Conservation (phyloP, 805 yeast species). For the Clavispora vitiphila region DNA sequence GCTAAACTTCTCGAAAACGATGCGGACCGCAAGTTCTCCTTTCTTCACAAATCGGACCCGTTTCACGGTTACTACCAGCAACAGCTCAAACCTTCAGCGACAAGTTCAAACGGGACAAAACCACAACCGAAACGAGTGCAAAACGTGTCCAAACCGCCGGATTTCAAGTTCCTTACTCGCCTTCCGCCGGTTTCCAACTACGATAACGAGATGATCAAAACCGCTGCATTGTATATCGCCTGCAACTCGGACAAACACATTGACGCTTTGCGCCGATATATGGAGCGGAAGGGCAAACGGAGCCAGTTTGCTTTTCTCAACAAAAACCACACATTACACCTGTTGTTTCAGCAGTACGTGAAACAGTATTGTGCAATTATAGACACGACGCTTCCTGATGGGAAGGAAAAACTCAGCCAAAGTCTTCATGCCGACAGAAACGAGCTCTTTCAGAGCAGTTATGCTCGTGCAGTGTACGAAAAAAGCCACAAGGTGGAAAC, state of each 20-base stretch:
- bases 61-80: slow-evolving; percentile 54
- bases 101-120: slow-evolving; percentile 5
- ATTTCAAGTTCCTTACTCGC: slow-evolving; percentile 22
- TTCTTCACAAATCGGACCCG: slow-evolving; percentile 51
- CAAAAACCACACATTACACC: slow-evolving; percentile 54
- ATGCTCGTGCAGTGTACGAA: slow-evolving; percentile 51
- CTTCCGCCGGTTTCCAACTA: slow-evolving; percentile 45
- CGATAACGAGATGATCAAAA: slow-evolving; percentile 66
- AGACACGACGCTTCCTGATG: slow-evolving; percentile 7
- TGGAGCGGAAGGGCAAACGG: slow-evolving; percentile 30
- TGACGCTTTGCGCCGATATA: slow-evolving; percentile 30
- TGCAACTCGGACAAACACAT: slow-evolving; percentile 47
- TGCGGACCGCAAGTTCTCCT: slow-evolving; percentile 54
- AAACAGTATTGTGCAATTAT: slow-evolving; percentile 46
- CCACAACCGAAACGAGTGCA: slow-evolving; percentile 18
- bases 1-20: slow-evolving; percentile 46
- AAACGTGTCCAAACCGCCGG: slow-evolving; percentile 10
- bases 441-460: slow-evolving; percentile 43
- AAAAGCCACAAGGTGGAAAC: slow-evolving; percentile 34
- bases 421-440: slow-evolving; percentile 18
- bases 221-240: slow-evolving; percentile 67
- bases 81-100: slow-evolving; percentile 25
- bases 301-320: slow-evolving; percentile 67
- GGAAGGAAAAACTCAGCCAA: slow-evolving; percentile 3
- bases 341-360: slow-evolving; percentile 44